Evolutionary conservation across 1,284 basidiomycete genomes (phyloP), one percentile per base, ranked within the genome.

Genomic region (Puccinia horiana): DNA sequence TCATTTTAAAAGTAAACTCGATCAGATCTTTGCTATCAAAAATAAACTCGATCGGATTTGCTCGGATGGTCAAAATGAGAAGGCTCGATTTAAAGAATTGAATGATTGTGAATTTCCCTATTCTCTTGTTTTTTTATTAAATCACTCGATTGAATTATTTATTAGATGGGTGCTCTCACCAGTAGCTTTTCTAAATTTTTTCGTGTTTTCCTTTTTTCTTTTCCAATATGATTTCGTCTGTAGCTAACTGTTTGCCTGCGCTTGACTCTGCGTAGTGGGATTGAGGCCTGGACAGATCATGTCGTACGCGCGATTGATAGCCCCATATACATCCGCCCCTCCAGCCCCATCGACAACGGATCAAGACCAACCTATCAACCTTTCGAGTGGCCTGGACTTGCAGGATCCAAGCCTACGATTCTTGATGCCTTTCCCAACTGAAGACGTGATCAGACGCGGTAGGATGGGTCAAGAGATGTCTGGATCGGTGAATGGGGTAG

Each of bases 391-490:
- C 42, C 83, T 84, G 40, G 84, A 83, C 40, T 83, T 84, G 16
- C 40, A 84, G 70, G 82, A 79, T 29, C 63, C 85, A 44, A 84
- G 84, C 29, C 26, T 82, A 9, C 84, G 85, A 0, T 83, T 84
- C 61, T 81, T 86, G 20, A 85, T 85, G 61, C 85, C 85, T 23
- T 86, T 85, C 73, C 85, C 85, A 37, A 86, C 85, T 2, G 85
- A 86, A 83, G 84, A 84, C 18, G 82, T 83, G 14, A 86, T 86
- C 84, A 69, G 84, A 20, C 67, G 84, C 14, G 85, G 85, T 12
- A 63, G 85, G 69, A 80, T 86, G 72, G 85, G 85, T 44, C 85
- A 85, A 54, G 85, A 84, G 0, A 79, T 72, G 82, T 35, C 83
- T 47, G 40, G 82, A 42, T 35, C 72, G 54, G 32, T 61, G 65